Evolutionary conservation across 2,329 filamentous ascomycete genomes (phyloP).

Genomic region (Fusarium dimerum): DNA sequence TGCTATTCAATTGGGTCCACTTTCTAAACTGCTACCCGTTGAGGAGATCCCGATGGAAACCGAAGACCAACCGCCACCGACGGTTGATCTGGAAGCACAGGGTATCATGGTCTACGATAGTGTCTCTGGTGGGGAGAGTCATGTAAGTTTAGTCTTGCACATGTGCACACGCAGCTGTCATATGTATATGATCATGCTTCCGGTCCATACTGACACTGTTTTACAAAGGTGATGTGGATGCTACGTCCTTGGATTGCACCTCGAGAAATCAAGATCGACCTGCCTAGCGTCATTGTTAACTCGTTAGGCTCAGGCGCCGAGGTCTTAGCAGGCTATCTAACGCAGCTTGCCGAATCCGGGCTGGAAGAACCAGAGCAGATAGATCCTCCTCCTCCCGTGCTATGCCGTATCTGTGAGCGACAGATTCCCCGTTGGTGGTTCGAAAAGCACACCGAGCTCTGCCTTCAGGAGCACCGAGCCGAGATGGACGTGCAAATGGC

Average conservation of each 20-base stretch:
- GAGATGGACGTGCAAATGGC: conserved; percentile 98
- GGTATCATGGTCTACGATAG: conserved; percentile 98
- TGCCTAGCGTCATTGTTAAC: conserved; percentile 86
- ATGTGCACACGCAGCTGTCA: not conserved
- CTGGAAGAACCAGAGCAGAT: conserved; percentile 74
- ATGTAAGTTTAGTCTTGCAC: conserved; percentile 61
- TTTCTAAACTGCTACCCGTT: conserved; percentile 62
- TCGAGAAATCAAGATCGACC: conserved; percentile 92
- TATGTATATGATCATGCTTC: not conserved
- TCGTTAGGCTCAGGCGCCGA: conserved; percentile 93
- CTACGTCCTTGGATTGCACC: conserved; percentile 86
- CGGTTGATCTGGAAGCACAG: conserved; percentile 87
- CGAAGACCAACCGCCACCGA: conserved; percentile 39
- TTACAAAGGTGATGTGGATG: conserved; percentile 95
- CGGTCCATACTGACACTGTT: conserved; percentile 29
- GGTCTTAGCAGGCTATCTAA: conserved; percentile 91
- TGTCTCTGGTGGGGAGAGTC: conserved; percentile 80
- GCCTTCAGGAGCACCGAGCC: conserved; percentile 90
- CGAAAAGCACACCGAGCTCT: conserved; percentile 96
- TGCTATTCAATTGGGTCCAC: conserved; percentile 66
- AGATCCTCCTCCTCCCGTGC: conserved; percentile 81
- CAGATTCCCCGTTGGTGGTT: conserved; percentile 99
- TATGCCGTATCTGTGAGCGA: conserved; percentile 96
- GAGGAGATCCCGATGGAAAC: conserved; percentile 42
- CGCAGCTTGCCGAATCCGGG: conserved; percentile 80